These are phyloP conservation scores for Pleurotus sapidus DNA, from an alignment of 768 basidiomycete species.

Conservation along the genomic window DNA sequence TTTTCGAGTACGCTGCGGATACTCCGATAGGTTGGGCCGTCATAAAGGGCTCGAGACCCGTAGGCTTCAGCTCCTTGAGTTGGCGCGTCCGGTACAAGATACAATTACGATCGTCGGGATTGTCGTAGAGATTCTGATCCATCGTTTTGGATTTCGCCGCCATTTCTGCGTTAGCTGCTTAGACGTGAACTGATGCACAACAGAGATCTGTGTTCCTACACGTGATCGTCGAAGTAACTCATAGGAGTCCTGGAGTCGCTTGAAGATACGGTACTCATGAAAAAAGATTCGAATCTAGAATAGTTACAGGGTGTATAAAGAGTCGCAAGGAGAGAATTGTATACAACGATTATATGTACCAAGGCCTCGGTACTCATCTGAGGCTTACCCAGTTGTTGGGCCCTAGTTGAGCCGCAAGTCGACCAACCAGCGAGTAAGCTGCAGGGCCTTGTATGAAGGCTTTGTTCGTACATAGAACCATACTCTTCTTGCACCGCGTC, in stretches of 20 bases:
- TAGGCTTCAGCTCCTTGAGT: not conserved
- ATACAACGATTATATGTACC: too few species aligned
- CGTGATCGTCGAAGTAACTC: too few species aligned
- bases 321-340: too few species aligned
- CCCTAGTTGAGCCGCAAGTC: conserved; percentile 35
- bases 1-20: conserved; percentile 44
- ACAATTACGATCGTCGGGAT: not conserved
- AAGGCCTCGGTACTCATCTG: conserved; percentile 17
- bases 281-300: too few species aligned
- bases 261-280: not conserved
- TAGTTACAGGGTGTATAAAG: too few species aligned
- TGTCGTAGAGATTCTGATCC: conserved; percentile 1
- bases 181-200: not conserved
- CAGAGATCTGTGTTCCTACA: too few species aligned
- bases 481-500: conserved; percentile 72
- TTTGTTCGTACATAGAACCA: conserved; percentile 69
- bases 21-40: conserved; percentile 40
- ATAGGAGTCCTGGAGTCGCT: not conserved
- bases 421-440: conserved; percentile 40
- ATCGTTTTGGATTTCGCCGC: not conserved
- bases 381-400: conserved; percentile 36
- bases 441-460: conserved; percentile 61
- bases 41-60: not conserved
- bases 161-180: not conserved
- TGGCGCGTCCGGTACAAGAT: not conserved